These are phyloP conservation scores for Trichocladium antarcticum DNA, from an alignment of 495 filamentous ascomycete genomes.

Conservation along the genomic window DNA sequence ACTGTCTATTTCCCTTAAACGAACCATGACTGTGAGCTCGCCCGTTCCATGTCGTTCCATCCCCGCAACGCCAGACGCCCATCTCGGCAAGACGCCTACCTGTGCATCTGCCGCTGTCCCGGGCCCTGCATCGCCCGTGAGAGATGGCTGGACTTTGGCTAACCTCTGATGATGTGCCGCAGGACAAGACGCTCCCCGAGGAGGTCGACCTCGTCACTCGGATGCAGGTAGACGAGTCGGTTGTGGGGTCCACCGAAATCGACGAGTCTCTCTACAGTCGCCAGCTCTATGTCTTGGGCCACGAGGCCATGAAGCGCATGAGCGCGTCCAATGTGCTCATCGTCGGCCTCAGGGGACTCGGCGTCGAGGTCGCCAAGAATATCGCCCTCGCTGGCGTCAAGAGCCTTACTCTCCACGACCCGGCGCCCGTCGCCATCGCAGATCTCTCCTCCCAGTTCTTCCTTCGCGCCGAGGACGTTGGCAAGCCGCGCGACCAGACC, in stretches of 20 bases:
- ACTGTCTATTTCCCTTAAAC: constrained; percentile 60
- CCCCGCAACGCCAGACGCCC: neutral
- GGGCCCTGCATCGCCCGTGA: too few species aligned
- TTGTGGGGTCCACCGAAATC: constrained; percentile 52
- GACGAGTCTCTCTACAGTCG: constrained; percentile 97
- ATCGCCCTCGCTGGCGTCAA: constrained; percentile 89
- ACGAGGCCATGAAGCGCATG: constrained; percentile 99
- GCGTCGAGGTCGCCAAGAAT: constrained; percentile 98
- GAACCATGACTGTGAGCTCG: constrained; percentile 66
- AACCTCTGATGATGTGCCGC: neutral
- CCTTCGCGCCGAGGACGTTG: constrained; percentile 76
- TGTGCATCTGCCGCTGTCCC: too few species aligned
- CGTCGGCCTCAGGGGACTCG: constrained; percentile 82
- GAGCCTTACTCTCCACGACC: constrained; percentile 74
- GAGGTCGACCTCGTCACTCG: constrained; percentile 53
- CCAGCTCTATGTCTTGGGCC: constrained; percentile 94
- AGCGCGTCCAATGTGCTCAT: constrained; percentile 89
- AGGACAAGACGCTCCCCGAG: constrained; percentile 38
- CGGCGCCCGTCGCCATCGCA: constrained; percentile 64
- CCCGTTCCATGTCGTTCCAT: constrained; percentile 8
- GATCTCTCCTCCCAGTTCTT: constrained; percentile 97
- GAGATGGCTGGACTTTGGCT: too few species aligned
- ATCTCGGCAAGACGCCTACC: too few species aligned
- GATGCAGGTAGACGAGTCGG: constrained; percentile 71
- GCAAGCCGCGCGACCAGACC: constrained; percentile 76